Evolutionary conservation across 352 stramenopile species (phyloP), one percentile per base, ranked within the genome.

Genomic region (Phytophthora nicotianae): DNA sequence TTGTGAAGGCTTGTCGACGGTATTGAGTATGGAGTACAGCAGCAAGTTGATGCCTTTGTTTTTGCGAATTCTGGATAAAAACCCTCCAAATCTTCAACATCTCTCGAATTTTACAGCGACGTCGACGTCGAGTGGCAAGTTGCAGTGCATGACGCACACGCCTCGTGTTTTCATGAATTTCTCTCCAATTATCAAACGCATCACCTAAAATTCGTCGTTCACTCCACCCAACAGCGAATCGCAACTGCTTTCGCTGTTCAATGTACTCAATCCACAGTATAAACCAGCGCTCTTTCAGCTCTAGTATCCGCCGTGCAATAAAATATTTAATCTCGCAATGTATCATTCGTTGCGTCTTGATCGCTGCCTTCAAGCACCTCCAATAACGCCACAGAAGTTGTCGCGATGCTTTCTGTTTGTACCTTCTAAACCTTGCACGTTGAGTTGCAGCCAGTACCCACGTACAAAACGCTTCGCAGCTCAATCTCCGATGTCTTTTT

Each of bases 211-310:
- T 32, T 47, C 50, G 46, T 16, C 42, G 52, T 9, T 64, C 38
- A 27, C 61, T 68, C 66, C 66, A 74, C 23, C n/a, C 35, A 52
- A 53, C 50, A 52, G 50, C 66, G 50, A 74, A 74, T 9, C 37
- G 21, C 66, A 61, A 68, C 14, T 17, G 45, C 20, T 62, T 74
- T 5, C 1, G 35, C 33, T 50, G 23, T 48, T 74, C 66, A 13
- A 68, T 40, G 38, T 54, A 53, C 10, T 64, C 66, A 19, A 23
- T 33, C 66, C 66, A 74, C 13, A 23, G 14, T n/a, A 35, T 10
- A 45, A 71, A 57, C 7, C 29, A 58, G n/a, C 16, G 11, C 20
- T 48, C 42, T 5, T 43, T n/a, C 17, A 64, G 20, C 20, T 60
- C 19, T 13, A 40, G 1, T 7, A 46, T 40, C 42, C 51, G 35